These are phyloP conservation scores for Sarocladium strictum DNA, from an alignment of 2,329 filamentous ascomycete genomes.

Conservation along the genomic window DNA sequence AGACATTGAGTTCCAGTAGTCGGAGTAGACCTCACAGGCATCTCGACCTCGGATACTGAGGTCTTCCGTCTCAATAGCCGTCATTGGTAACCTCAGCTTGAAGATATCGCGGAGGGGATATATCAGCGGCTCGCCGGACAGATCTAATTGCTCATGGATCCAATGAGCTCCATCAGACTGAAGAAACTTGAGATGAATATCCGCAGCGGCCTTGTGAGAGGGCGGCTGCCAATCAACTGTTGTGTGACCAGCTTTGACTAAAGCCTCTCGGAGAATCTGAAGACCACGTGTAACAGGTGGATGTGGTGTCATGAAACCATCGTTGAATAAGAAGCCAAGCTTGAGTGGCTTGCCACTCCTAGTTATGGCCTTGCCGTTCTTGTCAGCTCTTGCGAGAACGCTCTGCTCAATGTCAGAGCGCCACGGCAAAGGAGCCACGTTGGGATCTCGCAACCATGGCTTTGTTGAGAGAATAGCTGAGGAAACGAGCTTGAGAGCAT, in stretches of 20 bases:
- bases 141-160: neutral
- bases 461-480: slow-evolving; percentile 23
- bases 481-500: slow-evolving; percentile 15
- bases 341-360: neutral
- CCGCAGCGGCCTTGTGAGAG: neutral
- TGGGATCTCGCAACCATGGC: slow-evolving; percentile 30
- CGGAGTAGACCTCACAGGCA: neutral
- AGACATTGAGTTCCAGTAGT: slow-evolving; percentile 2
- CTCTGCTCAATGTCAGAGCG: slow-evolving; percentile 9
- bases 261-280: neutral
- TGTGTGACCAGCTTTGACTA: neutral
- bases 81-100: neutral
- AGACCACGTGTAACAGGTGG: neutral
- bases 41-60: neutral
- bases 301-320: neutral
- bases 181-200: neutral
- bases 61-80: neutral
- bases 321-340: neutral
- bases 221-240: neutral
- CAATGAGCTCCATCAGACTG: neutral
- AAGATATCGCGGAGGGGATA: neutral
- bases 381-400: neutral
- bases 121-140: neutral
- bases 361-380: neutral
- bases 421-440: slow-evolving; percentile 30